Base-by-base conservation (phyloP, 23 red algal species). In the Gracilaria gracilis region DNA sequence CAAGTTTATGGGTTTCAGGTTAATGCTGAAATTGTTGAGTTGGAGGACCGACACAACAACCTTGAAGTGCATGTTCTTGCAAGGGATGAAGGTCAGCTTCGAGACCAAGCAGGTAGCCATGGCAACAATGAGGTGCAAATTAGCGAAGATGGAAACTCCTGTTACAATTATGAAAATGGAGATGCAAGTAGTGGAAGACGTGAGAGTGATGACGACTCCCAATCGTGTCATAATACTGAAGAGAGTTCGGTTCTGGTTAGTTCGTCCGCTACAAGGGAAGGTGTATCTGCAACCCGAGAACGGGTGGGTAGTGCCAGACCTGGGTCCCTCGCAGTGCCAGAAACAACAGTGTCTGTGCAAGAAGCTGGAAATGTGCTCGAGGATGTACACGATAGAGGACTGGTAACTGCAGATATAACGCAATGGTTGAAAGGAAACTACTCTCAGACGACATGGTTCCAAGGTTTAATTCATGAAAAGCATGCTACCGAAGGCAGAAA, bases 391-490 rank as follows among this genome's bases (percentile, higher is more conserved):
- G 87, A 90, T 0, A 66, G 25, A 80, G 71, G 71, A 9, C 34
- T 80, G 4, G 37, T 81, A 1, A 81, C 55, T 69, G 87, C 87
- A 67, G 76, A 90, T 49, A 57, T 81, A 21, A 53, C 67, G 14
- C 9, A 80, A n/a, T 80, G 87, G 75, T 47, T 90, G 14, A 57
- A 90, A 67, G 87, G 87, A 61, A 90, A 81, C 17, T 25, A 32
- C 21, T 61, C 67, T 67, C 75, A 90, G 46, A 50, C 51, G 1
- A 61, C 76, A 35, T 90, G 87, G 87, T 77, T 90, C 24, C 67
- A 70, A 51, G 70, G 64, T 6, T 50, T 77, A 77, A 7, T 50
- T 0, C 16, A 77, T 25, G 40, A 77, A 50, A 77, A 50, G 72
- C 72, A 27, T 77, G 50, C 72, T 19, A 15, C 23, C 31, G 39